Evolutionary conservation across 139 green algal species (phyloP).

Genomic region (Tetraselmis chui): DNA sequence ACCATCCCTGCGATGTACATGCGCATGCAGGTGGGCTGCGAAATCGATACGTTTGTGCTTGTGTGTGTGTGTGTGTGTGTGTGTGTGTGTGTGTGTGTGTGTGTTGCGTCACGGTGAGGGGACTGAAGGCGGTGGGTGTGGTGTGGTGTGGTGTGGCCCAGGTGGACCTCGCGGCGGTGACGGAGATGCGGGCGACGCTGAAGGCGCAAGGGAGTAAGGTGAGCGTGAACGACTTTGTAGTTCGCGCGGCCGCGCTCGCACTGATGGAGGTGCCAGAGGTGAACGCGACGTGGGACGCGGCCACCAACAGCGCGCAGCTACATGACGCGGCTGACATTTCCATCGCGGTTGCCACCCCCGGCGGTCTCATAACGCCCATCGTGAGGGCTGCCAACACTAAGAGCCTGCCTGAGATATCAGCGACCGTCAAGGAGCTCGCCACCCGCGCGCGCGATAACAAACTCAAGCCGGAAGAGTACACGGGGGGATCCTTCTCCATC

Average conservation of each 20-base stretch:
- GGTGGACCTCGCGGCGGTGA: conserved; percentile 53
- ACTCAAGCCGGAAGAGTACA: conserved; percentile 89
- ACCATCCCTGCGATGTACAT: conserved; percentile 69
- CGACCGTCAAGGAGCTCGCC: conserved; percentile 68
- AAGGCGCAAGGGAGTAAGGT: conserved; percentile 53
- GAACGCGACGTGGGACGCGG: conserved; percentile 43
- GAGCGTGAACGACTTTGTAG: conserved; percentile 89
- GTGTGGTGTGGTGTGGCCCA: conserved; percentile 30
- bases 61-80: not conserved
- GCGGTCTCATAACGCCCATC: conserved; percentile 88
- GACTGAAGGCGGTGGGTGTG: not conserved
- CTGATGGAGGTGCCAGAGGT: conserved; percentile 72
- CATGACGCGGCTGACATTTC: conserved; percentile 58
- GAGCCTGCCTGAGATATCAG: conserved; percentile 31
- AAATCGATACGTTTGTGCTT: not conserved
- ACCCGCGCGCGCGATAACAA: conserved; percentile 67
- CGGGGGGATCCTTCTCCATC: conserved; percentile 79
- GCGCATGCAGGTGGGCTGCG: conserved; percentile 4
- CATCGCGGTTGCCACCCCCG: conserved; percentile 81
- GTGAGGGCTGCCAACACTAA: conserved; percentile 62
- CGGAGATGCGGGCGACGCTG: conserved; percentile 45
- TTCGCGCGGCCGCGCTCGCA: conserved; percentile 77
- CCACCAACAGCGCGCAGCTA: conserved; percentile 31
- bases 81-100: too few relatives aligned
- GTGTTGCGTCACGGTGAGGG: too few relatives aligned